Evolutionary conservation across 345 rosid species (phyloP).

Genomic region (Mercurialis annua): DNA sequence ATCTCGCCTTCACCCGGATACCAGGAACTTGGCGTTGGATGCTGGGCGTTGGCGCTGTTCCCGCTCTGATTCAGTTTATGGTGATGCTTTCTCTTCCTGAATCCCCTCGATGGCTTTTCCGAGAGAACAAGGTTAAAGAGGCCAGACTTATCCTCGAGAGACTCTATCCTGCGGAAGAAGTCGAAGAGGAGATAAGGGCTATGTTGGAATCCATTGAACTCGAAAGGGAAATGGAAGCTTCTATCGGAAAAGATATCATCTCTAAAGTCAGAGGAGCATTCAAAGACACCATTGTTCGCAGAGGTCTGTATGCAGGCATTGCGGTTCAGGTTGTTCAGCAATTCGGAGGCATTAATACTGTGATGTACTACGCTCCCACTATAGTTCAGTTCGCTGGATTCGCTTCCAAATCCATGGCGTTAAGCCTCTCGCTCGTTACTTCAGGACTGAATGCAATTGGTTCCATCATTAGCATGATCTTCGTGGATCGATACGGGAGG

Average conservation of each 20-base stretch:
- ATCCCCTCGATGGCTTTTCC: conserved; percentile 84
- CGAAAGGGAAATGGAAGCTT: conserved; percentile 54
- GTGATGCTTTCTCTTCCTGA: conserved; percentile 74
- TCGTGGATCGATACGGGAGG: conserved; percentile 78
- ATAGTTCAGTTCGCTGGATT: conserved; percentile 88
- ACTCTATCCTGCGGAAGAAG: conserved; percentile 62
- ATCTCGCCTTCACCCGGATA: conserved; percentile 69
- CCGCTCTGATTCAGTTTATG: conserved; percentile 58
- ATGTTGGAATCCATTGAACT: conserved; percentile 47
- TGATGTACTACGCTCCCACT: conserved; percentile 83
- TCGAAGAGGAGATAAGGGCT: conserved; percentile 51
- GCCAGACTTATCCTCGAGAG: conserved; percentile 58
- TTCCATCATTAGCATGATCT: conserved; percentile 67
- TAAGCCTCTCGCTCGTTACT: conserved; percentile 82
- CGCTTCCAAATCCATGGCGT: conserved; percentile 71
- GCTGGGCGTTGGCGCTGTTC: conserved; percentile 76
- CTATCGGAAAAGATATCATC: conserved; percentile 38
- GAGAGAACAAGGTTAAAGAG: conserved; percentile 36
- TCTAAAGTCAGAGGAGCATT: conserved; percentile 71
- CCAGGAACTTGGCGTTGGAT: conserved; percentile 94
- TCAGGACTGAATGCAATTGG: conserved; percentile 79
- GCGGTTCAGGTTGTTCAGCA: conserved; percentile 90
- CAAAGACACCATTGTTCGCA: conserved; percentile 40
- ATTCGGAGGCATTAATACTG: conserved; percentile 85
- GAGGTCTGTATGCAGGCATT: conserved; percentile 78